phyloP scores from a whole-genome alignment of 2,329 filamentous ascomycete genomes.

The Scytalidium lignicola region DNA sequence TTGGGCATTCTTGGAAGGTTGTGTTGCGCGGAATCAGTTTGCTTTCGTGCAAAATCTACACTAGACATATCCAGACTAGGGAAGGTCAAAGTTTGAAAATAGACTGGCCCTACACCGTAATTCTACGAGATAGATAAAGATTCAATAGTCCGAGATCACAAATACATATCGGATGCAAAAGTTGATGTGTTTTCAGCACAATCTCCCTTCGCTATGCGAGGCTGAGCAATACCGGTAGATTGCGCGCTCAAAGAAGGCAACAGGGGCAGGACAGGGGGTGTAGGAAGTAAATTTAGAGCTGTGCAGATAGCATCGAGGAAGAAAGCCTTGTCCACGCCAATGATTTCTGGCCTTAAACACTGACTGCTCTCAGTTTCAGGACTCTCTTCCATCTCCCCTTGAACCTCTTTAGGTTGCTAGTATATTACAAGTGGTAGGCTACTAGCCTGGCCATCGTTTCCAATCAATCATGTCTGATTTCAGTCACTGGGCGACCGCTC shows the following conservation, averaged over 20 bases:
- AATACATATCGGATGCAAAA: not conserved
- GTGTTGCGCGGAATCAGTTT: conserved; percentile 13
- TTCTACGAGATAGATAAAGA: not conserved
- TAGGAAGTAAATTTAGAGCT: not conserved
- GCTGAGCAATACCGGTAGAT: not conserved
- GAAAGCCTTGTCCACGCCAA: not conserved
- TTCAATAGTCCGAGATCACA: not conserved
- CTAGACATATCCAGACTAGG: conserved; percentile 16
- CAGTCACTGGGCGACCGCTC: conserved; percentile 39
- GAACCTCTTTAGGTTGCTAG: too few species aligned
- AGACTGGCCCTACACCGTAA: not conserved
- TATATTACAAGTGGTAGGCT: too few species aligned
- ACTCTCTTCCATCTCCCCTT: too few species aligned
- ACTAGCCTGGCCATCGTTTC: not conserved
- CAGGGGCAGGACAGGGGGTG: not conserved
- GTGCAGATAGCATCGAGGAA: not conserved
- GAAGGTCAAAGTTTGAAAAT: not conserved
- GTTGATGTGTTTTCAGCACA: not conserved
- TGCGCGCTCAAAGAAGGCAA: not conserved
- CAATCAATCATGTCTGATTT: conserved; percentile 3
- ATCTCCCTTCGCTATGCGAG: not conserved
- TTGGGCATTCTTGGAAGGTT: conserved; percentile 45
- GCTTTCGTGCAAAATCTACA: conserved; percentile 12
- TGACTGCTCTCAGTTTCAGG: too few species aligned
- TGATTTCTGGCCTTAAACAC: not conserved